Conservation (phyloP, 192 early-diverging fungal species). For the Tieghemiomyces parasiticus region DNA sequence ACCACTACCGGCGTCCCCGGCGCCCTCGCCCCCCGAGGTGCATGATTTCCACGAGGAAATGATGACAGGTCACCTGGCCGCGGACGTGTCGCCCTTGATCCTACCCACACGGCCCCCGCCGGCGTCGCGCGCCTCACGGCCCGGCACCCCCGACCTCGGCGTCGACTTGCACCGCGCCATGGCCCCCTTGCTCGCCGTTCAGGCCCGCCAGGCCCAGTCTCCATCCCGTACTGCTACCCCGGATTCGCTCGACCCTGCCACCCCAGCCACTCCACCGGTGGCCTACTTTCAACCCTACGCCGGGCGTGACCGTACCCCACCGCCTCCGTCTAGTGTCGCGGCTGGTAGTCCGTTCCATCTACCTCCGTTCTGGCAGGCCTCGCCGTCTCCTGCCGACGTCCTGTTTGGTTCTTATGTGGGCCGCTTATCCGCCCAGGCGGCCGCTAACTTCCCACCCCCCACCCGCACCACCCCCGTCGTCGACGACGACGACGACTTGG, state of each 20-base stretch:
- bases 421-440: constrained; percentile 10
- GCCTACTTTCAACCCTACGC: not conserved
- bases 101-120: not conserved
- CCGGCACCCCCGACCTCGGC: not conserved
- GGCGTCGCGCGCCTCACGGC: constrained; percentile 2
- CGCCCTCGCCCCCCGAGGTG: constrained; percentile 18
- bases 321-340: not conserved
- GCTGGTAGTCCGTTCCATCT: not conserved
- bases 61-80: constrained; percentile 30
- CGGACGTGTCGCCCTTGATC: constrained; percentile 1
- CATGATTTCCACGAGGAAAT: constrained; percentile 45
- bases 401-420: constrained; percentile 5
- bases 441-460: not conserved
- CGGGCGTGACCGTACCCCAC: not conserved
- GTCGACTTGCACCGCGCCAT: not conserved
- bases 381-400: not conserved
- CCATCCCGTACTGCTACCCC: not conserved
- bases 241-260: not conserved
- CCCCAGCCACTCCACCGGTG: not conserved
- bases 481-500: not conserved
- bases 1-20: not conserved
- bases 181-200: constrained; percentile 5
- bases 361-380: not conserved
- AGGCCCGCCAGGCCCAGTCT: not conserved
- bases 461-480: not conserved